Percentiles rank a stretch among this genome's conserved stretches.
Evolutionary conservation across 2,329 filamentous ascomycete genomes (phyloP).

Genomic region (Amylocarpus encephaloides): DNA sequence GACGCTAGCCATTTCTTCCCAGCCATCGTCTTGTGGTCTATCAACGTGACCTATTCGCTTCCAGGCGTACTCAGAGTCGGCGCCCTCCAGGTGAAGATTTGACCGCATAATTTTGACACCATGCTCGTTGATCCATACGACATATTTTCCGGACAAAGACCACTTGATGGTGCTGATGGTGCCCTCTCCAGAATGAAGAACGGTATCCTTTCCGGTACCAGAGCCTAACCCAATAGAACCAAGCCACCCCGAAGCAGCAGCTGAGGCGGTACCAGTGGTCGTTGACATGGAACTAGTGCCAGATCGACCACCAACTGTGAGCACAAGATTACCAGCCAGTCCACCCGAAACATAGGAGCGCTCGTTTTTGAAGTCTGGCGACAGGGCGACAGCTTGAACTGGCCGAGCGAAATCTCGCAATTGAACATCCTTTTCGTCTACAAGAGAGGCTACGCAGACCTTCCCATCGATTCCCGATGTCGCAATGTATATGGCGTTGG

Average conservation of each 20-base stretch:
- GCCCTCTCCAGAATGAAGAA: conserved; percentile 88
- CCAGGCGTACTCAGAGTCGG: conserved; percentile 80
- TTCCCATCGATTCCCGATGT: conserved; percentile 95
- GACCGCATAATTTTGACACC: conserved; percentile 98
- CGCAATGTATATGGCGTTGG: conserved; percentile 88
- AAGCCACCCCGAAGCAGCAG: conserved; percentile 83
- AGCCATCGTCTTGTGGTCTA: conserved; percentile 75
- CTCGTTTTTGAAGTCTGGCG: conserved; percentile 88
- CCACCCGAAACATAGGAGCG: conserved; percentile 87
- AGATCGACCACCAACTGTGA: conserved; percentile 73
- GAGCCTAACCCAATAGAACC: conserved; percentile 76
- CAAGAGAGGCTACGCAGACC: conserved; percentile 81
- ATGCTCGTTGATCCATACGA: conserved; percentile 93
- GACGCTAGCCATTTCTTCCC: conserved; percentile 94
- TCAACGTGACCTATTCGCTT: conserved; percentile 90
- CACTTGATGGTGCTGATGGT: conserved; percentile 88
- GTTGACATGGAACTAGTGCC: conserved; percentile 80
- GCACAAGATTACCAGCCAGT: conserved; percentile 75
- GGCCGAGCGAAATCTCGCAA: conserved; percentile 90
- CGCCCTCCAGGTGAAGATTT: conserved; percentile 70
- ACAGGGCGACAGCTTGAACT: conserved; percentile 86
- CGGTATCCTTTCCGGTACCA: conserved; percentile 74
- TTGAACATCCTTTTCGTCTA: conserved; percentile 84
- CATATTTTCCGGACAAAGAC: conserved; percentile 87
- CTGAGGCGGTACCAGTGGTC: conserved; percentile 74